A percentile compares a stretch with the other conserved stretches of the same genome.
phyloP scores from a whole-genome alignment of 176 grass and related monocot species.

The Pontederia crassipes region DNA sequence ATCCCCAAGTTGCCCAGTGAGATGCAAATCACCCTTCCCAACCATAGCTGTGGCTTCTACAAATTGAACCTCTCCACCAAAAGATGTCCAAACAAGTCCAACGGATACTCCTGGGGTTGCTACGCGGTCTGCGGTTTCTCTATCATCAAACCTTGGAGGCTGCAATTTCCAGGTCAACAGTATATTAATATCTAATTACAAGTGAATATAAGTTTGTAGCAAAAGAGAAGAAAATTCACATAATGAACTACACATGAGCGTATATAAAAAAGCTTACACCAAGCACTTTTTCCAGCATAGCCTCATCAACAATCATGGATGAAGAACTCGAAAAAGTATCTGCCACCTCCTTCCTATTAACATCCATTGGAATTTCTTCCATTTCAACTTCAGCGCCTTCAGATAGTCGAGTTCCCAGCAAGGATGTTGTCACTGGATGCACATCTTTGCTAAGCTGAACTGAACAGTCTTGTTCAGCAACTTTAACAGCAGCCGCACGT shows the following conservation, averaged over 20 bases:
- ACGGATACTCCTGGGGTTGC: conserved; percentile 75
- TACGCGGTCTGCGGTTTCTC: conserved; percentile 77
- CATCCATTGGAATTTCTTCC: conserved; percentile 92
- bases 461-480: conserved; percentile 56
- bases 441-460: conserved; percentile 47
- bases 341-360: conserved; percentile 64
- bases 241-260: background rate
- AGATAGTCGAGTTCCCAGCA: conserved; percentile 59
- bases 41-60: conserved; percentile 86
- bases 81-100: conserved; percentile 90
- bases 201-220: background rate
- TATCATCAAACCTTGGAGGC: conserved; percentile 91
- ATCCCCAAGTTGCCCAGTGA: conserved; percentile 97
- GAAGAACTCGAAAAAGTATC: conserved; percentile 51
- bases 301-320: conserved; percentile 63
- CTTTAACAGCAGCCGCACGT: conserved; percentile 81
- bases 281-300: conserved; percentile 95
- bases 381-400: conserved; percentile 83
- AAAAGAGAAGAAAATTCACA: background rate
- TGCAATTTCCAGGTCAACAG: conserved; percentile 24
- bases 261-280: conserved; percentile 49
- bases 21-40: conserved; percentile 96
- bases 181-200: conserved; percentile 10
- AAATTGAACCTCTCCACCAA: conserved; percentile 94
- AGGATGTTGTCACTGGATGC: conserved; percentile 43